Percentiles rank a stretch among this genome's conserved stretches.
phyloP scores from a whole-genome alignment of 345 rosid genomes.

The Hypericum androsaemum region DNA sequence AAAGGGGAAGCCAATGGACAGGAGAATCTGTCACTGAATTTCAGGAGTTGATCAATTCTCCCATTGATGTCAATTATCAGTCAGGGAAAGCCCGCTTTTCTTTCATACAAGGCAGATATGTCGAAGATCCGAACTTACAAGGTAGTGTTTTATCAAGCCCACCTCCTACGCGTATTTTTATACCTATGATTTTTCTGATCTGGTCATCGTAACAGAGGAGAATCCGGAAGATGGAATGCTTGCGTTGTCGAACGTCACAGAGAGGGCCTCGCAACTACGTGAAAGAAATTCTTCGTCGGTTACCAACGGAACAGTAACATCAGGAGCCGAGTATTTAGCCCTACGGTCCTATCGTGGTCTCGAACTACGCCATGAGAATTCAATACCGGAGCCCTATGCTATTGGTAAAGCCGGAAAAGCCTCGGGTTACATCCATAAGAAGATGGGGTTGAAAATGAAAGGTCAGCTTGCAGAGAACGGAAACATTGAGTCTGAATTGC shows the following conservation, averaged over 20 bases:
- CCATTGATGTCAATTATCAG: constrained; percentile 27
- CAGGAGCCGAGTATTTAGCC: constrained; percentile 75
- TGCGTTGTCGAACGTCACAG: constrained; percentile 49
- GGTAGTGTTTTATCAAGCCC: constrained; percentile 36
- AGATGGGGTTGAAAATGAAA: neutral
- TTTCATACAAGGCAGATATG: constrained; percentile 67
- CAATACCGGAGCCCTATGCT: constrained; percentile 40
- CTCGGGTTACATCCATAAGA: constrained; percentile 17
- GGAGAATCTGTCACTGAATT: constrained; percentile 76
- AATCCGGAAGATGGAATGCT: constrained; percentile 37
- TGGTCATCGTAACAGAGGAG: constrained; percentile 9
- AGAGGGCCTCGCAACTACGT: constrained; percentile 58
- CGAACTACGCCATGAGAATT: constrained; percentile 34
- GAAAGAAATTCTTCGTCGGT: constrained; percentile 29
- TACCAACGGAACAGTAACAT: constrained; percentile 45
- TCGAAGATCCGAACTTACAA: constrained; percentile 45
- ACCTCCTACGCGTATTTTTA: neutral
- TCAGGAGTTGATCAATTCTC: constrained; percentile 49
- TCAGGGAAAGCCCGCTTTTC: constrained; percentile 84
- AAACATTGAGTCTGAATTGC: too few relatives aligned
- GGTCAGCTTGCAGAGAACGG: too few relatives aligned
- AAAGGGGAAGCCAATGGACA: constrained; percentile 90
- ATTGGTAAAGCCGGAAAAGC: constrained; percentile 85
- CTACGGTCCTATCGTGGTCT: constrained; percentile 67
- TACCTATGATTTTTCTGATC: neutral